Base-by-base conservation (phyloP, 257 asterid genomes). In the Nicotiana noctiflora region DNA sequence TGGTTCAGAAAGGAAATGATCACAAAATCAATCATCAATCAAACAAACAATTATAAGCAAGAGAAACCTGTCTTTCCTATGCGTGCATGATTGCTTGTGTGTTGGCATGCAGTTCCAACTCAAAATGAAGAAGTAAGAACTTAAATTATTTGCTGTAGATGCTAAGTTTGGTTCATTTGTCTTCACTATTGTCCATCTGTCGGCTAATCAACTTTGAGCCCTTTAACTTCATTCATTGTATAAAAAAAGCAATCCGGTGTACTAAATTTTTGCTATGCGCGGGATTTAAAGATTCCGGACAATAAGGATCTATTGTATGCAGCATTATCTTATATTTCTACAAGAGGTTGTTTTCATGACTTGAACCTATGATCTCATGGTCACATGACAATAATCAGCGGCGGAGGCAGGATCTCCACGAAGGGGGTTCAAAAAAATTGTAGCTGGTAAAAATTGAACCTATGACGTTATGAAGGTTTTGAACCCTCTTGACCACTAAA, bases 281-380 rank as follows among this genome's bases (percentile, higher is more conserved):
- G 9, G 0, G 0, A 2, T 37, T 0, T 0, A 2, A 10, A 2
- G 2, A 37, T 6, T 0, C 0, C 46, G 2, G 46, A 37, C 1
- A 0, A 37, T 2, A 37, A 37, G 10, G 46, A 0, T 37, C 46
- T 37, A 37, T 37, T 37, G 2, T 37, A 37, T 2, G 44, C 44
- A 34, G 1, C 0, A 1, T 34, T 34, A 34, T 2, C 8, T 5
- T 6, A 0, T 0, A 1, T 34, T 34, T 34, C 0, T 6, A 0
- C 44, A 6, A 6, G 44, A 34, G 7, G 2, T 1, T 34, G 1
- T 34, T 34, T 34, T 1, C 2, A 34, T 1, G 8, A 8, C 2
- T 34, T 1, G 2, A 6, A 34, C 8, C 8, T n/a, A n/a, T n/a
- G n/a, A n/a, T n/a, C n/a, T n/a, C n/a, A n/a, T n/a, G n/a, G n/a